These are phyloP conservation scores for Eucalyptus melliodora DNA, from an alignment of 345 rosid genomes.

Conservation along the genomic window DNA sequence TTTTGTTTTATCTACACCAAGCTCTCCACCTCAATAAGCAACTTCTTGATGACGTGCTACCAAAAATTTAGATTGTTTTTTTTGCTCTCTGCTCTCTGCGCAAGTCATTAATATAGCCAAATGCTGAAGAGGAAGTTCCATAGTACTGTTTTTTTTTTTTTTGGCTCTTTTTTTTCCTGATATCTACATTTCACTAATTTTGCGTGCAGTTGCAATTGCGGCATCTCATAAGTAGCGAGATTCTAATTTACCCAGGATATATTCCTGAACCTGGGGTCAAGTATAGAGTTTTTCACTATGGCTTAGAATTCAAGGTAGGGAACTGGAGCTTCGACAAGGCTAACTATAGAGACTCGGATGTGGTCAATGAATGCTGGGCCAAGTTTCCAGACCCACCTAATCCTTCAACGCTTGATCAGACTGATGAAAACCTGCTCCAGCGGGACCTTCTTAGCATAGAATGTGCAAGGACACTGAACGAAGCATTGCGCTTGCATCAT, in stretches of 20 bases:
- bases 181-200: background rate
- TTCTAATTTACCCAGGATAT: constrained; percentile 86
- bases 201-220: constrained; percentile 66
- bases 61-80: background rate
- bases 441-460: constrained; percentile 89
- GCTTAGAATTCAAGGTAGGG: constrained; percentile 78
- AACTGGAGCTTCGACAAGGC: constrained; percentile 99
- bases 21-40: background rate
- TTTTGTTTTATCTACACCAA: background rate
- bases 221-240: constrained; percentile 59
- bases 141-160: background rate
- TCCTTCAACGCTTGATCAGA: constrained; percentile 36
- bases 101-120: background rate
- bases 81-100: no score
- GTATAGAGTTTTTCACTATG: constrained; percentile 91
- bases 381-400: constrained; percentile 87
- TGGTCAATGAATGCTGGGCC: constrained; percentile 81
- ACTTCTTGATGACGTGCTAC: background rate
- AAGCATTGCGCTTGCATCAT: constrained; percentile 79
- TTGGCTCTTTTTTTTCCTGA: background rate
- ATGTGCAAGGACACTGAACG: constrained; percentile 71
- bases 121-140: background rate
- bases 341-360: constrained; percentile 67
- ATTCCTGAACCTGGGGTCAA: constrained; percentile 67
- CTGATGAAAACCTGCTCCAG: constrained; percentile 29